These are phyloP conservation scores for Neospermospora avenae DNA, from an alignment of 2,329 filamentous ascomycete species.

Conservation along the genomic window DNA sequence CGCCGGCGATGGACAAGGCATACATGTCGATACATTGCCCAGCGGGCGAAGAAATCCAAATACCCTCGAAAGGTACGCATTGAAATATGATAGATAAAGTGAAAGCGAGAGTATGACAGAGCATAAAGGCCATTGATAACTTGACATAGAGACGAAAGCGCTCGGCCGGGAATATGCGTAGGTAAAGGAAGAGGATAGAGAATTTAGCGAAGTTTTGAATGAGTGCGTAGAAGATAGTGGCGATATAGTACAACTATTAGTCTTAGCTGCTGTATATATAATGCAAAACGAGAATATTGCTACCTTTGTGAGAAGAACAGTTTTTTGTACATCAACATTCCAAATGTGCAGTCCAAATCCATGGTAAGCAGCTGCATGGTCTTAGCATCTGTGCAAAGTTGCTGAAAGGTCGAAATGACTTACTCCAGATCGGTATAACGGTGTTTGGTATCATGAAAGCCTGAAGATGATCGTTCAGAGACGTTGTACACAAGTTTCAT, in stretches of 20 bases:
- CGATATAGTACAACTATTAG: slow-evolving; percentile 23
- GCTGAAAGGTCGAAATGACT: neutral
- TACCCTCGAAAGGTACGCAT: slow-evolving; percentile 15
- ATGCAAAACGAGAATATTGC: neutral
- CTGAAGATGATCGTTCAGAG: slow-evolving; percentile 6
- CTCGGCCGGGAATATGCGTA: slow-evolving; percentile 20
- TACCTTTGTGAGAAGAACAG: slow-evolving; percentile 10
- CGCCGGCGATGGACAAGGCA: slow-evolving; percentile 62
- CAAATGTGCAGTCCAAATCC: neutral
- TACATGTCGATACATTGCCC: slow-evolving; percentile 56
- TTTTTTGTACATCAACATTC: too few relatives aligned
- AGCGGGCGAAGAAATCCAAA: slow-evolving; percentile 13
- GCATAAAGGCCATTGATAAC: slow-evolving; percentile 11
- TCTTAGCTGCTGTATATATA: neutral
- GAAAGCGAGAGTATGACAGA: slow-evolving; percentile 11
- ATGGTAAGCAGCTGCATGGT: neutral
- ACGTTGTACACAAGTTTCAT: neutral
- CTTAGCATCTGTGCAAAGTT: neutral
- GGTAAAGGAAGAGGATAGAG: slow-evolving; percentile 24
- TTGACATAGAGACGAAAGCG: slow-evolving; percentile 13
- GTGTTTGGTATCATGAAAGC: slow-evolving; percentile 20
- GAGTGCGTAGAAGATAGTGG: slow-evolving; percentile 22
- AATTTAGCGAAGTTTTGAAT: slow-evolving; percentile 23
- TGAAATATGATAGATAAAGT: slow-evolving; percentile 13
- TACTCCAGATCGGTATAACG: slow-evolving; percentile 20